Conservation (phyloP, 176 grass and related monocot genomes). For the Melocanna baccifera region DNA sequence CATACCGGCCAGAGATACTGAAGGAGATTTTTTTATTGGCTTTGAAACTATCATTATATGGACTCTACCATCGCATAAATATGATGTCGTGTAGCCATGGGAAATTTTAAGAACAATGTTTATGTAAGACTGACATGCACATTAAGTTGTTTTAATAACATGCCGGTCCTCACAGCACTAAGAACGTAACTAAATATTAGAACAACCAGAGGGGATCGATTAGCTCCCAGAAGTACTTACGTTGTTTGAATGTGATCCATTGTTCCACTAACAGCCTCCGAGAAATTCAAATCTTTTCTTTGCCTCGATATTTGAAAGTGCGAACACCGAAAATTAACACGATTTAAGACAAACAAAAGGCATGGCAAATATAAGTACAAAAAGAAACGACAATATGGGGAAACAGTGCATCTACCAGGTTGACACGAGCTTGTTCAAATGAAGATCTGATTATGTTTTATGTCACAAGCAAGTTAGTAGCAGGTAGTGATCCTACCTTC, state of each 20-base stretch:
- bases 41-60: too few relatives aligned
- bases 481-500: conserved; percentile 24
- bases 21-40: too few relatives aligned
- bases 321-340: conserved; percentile 48
- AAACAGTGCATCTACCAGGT: conserved; percentile 53
- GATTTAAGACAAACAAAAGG: conserved; percentile 18
- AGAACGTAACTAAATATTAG: too few relatives aligned
- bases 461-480: conserved; percentile 21
- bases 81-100: too few relatives aligned
- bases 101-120: too few relatives aligned
- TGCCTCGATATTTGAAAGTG: conserved; percentile 94
- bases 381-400: background rate
- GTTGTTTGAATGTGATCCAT: conserved; percentile 99
- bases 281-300: conserved; percentile 99
- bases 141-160: too few relatives aligned
- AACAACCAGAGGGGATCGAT: too few relatives aligned
- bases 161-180: too few relatives aligned
- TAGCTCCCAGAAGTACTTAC: too few relatives aligned
- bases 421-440: conserved; percentile 97
- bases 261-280: conserved; percentile 94
- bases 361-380: conserved; percentile 16
- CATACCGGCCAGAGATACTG: too few relatives aligned
- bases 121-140: too few relatives aligned
- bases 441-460: conserved; percentile 79
- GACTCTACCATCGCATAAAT: too few relatives aligned